Evolutionary conservation across 371 early-diverging fungal genomes (phyloP).

Genomic region (Basidiobolus heterosporus): DNA sequence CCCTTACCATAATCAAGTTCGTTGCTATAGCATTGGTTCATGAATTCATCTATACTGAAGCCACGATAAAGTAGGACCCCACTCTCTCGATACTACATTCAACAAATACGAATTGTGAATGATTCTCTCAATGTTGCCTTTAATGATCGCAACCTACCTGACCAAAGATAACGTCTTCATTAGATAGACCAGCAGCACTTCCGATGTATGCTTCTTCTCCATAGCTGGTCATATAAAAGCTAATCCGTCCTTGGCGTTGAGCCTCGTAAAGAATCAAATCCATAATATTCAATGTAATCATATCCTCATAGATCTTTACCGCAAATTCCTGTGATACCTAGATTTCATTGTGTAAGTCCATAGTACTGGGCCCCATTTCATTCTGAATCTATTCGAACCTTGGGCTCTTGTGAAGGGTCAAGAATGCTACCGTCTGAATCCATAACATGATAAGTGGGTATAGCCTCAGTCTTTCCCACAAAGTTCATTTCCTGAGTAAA

Average conservation of each 20-base stretch:
- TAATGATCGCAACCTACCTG: constrained; percentile 32
- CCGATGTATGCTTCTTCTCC: constrained; percentile 95
- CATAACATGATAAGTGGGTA: constrained; percentile 87
- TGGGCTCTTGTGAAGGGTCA: constrained; percentile 54
- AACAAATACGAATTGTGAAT: background rate
- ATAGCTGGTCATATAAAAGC: constrained; percentile 95
- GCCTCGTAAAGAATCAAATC: constrained; percentile 90
- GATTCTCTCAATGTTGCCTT: background rate
- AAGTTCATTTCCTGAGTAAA: constrained; percentile 24
- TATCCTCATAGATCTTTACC: constrained; percentile 68
- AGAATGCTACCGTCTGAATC: constrained; percentile 69
- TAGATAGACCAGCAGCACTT: constrained; percentile 69
- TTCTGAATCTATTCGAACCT: constrained; percentile 18
- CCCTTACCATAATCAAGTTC: constrained; percentile 81
- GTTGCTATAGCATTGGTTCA: constrained; percentile 93
- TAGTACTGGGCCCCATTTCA: too few relatives aligned
- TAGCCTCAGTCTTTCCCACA: constrained; percentile 29
- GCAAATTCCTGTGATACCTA: constrained; percentile 58
- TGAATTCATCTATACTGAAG: constrained; percentile 78
- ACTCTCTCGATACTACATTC: constrained; percentile 78
- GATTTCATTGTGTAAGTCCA: too few relatives aligned
- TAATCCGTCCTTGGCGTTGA: constrained; percentile 94
- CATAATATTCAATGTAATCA: constrained; percentile 79
- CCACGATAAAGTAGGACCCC: constrained; percentile 86
- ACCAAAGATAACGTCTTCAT: constrained; percentile 78